These are phyloP conservation scores for Plasmodium blacklocki DNA, from an alignment of 169 alveolate genomes.

Conservation along the genomic window DNA sequence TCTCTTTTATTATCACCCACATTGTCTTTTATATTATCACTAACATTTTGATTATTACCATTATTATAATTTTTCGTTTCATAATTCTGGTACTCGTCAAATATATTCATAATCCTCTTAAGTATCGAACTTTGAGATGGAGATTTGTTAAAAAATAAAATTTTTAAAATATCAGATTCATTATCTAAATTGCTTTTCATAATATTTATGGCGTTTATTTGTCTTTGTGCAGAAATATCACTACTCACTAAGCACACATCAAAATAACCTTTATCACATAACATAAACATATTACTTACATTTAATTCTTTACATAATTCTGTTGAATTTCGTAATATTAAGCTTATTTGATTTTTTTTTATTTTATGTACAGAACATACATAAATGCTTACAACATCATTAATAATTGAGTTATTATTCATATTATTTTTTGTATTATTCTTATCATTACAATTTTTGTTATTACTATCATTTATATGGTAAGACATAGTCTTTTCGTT, in stretches of 20 bases:
- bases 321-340: slow-evolving; percentile 9
- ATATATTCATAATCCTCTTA: slow-evolving; percentile 1
- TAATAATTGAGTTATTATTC: neutral
- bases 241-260: slow-evolving; percentile 56
- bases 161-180: slow-evolving; percentile 30
- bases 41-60: neutral
- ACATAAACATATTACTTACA: slow-evolving; percentile 8
- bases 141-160: slow-evolving; percentile 13
- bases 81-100: neutral
- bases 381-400: slow-evolving; percentile 28
- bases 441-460: neutral
- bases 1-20: neutral
- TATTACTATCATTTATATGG: neutral
- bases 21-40: neutral
- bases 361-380: slow-evolving; percentile 63
- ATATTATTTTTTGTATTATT: neutral
- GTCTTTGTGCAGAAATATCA: slow-evolving; percentile 42
- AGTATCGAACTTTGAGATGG: slow-evolving; percentile 36
- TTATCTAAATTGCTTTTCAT: slow-evolving; percentile 37
- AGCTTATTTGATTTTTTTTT: slow-evolving; percentile 45
- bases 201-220: slow-evolving; percentile 41
- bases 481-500: neutral
- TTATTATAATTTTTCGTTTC: neutral
- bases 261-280: slow-evolving; percentile 33
- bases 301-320: slow-evolving; percentile 59